Percentiles rank a stretch among this genome's conserved stretches.
phyloP scores from a whole-genome alignment of 352 stramenopile species.

The Saprolegnia parasitica region DNA sequence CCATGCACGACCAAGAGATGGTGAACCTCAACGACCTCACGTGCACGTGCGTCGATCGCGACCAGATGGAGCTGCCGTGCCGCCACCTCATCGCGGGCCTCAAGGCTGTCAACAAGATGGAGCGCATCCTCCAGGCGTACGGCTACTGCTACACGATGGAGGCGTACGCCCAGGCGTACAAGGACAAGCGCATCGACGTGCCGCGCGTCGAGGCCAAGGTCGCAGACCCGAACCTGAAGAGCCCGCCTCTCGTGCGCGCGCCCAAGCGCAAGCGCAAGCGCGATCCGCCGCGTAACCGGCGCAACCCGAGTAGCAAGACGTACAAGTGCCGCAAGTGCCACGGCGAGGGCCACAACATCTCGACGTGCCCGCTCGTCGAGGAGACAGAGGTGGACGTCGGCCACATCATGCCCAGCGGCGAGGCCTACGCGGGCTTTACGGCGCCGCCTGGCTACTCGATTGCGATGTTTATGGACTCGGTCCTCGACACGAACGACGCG shows the following conservation, averaged over 20 bases:
- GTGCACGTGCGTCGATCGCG: not conserved
- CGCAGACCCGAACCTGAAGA: not conserved
- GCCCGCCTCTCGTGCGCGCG: not conserved
- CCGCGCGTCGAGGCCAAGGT: not conserved
- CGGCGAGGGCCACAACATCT: not conserved
- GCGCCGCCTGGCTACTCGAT: not conserved
- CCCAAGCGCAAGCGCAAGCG: not conserved
- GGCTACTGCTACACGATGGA: slow-evolving; percentile 1
- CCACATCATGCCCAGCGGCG: not conserved
- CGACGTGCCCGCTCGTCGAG: not conserved
- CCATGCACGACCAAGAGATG: not conserved
- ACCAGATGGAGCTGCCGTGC: not conserved
- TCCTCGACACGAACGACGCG: not conserved
- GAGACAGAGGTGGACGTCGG: not conserved
- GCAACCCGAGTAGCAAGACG: not conserved
- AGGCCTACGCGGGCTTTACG: not conserved
- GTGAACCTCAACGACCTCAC: not conserved
- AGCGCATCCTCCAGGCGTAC: not conserved
- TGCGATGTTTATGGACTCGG: not conserved
- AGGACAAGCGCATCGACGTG: not conserved
- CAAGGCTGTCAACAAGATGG: not conserved
- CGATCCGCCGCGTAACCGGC: not conserved
- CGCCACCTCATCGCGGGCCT: not conserved
- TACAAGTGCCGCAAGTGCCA: slow-evolving; percentile 1
- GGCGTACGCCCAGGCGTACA: not conserved